These are phyloP conservation scores for Hygrophoropsis aurantiaca DNA, from an alignment of 768 basidiomycete genomes.

Conservation along the genomic window DNA sequence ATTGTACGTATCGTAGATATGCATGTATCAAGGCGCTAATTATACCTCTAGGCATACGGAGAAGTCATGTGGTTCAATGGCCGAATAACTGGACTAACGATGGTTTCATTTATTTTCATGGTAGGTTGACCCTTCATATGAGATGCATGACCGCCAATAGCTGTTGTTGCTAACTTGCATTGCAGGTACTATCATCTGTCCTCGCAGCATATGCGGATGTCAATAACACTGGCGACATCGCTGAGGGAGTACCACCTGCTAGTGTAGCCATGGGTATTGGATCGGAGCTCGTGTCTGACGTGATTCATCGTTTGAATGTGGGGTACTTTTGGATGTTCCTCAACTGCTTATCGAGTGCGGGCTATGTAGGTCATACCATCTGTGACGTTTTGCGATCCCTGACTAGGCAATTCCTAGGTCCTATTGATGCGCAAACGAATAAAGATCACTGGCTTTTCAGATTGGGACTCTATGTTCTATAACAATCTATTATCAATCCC, in stretches of 20 bases:
- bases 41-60: constrained; percentile 76
- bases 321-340: constrained; percentile 97
- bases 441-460: constrained; percentile 91
- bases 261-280: constrained; percentile 27
- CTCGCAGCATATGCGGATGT: constrained; percentile 97
- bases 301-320: constrained; percentile 58
- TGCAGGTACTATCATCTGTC: constrained; percentile 84
- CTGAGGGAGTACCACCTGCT: constrained; percentile 20
- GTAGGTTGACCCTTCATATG: constrained; percentile 37
- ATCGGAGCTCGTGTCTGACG: constrained; percentile 39
- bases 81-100: constrained; percentile 80
- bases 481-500: constrained; percentile 96
- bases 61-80: constrained; percentile 98
- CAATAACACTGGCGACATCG: constrained; percentile 37
- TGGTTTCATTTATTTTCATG: constrained; percentile 92
- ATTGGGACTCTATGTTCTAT: constrained; percentile 99
- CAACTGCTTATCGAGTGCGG: constrained; percentile 88
- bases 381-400: constrained; percentile 1
- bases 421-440: constrained; percentile 96
- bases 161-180: background rate
- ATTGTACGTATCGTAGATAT: constrained; percentile 58
- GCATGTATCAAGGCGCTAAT: constrained; percentile 1
- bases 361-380: constrained; percentile 66
- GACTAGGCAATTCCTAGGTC: constrained; percentile 50
- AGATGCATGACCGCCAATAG: background rate